These are phyloP conservation scores for Cryptosporidium ubiquitum DNA, from an alignment of 169 alveolate species.

Conservation along the genomic window DNA sequence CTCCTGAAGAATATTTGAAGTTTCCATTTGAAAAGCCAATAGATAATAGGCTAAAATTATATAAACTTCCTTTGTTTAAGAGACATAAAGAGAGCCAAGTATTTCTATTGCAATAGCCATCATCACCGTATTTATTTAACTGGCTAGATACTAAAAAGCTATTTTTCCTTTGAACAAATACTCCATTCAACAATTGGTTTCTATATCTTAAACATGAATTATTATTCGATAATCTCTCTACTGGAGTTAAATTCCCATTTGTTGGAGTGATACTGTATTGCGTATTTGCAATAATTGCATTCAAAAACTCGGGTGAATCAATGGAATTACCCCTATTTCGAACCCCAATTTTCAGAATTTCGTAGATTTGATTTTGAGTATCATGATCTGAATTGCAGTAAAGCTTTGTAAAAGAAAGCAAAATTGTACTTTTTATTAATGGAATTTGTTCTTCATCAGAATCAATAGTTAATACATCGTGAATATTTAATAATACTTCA, in stretches of 20 bases:
- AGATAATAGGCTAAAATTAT: slow-evolving; percentile 6
- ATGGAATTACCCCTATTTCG: slow-evolving; percentile 27
- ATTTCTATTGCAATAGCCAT: slow-evolving; percentile 15
- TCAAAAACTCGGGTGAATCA: slow-evolving; percentile 20
- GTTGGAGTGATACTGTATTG: slow-evolving; percentile 28
- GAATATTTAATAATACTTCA: slow-evolving; percentile 10
- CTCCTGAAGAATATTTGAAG: slow-evolving; percentile 40
- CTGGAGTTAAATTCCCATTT: neutral
- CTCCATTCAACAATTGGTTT: neutral
- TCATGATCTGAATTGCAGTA: slow-evolving; percentile 36
- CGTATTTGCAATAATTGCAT: slow-evolving; percentile 20
- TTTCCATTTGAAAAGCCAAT: slow-evolving; percentile 21
- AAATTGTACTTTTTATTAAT: slow-evolving; percentile 35
- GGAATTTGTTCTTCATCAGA: slow-evolving; percentile 24
- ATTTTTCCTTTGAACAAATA: neutral
- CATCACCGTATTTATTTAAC: neutral
- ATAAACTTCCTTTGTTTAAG: slow-evolving; percentile 37
- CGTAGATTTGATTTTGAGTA: slow-evolving; percentile 50
- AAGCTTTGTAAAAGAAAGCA: slow-evolving; percentile 60
- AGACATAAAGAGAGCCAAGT: slow-evolving; percentile 41
- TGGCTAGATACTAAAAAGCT: neutral
- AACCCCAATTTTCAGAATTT: slow-evolving; percentile 31
- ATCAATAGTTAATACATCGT: slow-evolving; percentile 8
- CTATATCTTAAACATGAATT: neutral
- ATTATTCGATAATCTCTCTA: neutral